These are phyloP conservation scores for Mycena sanguinolenta DNA, from an alignment of 768 basidiomycete species.

Conservation along the genomic window DNA sequence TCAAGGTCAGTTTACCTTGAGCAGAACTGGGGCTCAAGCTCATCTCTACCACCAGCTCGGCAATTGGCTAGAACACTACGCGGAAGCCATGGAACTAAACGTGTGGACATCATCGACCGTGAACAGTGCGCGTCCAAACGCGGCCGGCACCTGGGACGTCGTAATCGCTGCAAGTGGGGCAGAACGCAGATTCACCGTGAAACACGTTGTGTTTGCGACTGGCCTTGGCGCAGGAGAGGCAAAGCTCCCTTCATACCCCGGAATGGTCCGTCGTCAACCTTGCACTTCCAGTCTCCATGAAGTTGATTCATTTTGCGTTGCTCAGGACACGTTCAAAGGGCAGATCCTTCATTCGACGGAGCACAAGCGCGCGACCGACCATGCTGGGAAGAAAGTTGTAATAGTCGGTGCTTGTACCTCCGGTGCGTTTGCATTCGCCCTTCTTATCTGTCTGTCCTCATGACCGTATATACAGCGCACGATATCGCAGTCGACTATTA, in stretches of 20 bases:
- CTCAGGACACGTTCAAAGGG: conserved; percentile 65
- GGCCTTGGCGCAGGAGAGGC: conserved; percentile 63
- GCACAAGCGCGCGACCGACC: conserved; percentile 60
- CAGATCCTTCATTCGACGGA: conserved; percentile 64
- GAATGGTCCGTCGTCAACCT: neutral
- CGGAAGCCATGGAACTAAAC: conserved; percentile 62
- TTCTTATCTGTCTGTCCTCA: neutral
- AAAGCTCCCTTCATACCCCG: conserved; percentile 59
- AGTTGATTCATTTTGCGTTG: neutral
- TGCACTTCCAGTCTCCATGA: neutral
- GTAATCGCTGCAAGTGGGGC: conserved; percentile 48
- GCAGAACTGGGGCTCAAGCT: too few relatives aligned
- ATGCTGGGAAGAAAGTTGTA: conserved; percentile 71
- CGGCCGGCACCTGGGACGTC: conserved; percentile 56
- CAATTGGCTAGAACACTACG: conserved; percentile 72
- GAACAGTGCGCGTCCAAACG: too few relatives aligned
- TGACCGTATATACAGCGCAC: conserved; percentile 11
- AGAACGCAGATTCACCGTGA: conserved; percentile 53
- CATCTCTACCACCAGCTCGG: conserved; percentile 54
- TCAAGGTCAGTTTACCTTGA: conserved; percentile 39
- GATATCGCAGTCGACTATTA: conserved; percentile 30
- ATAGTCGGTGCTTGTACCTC: conserved; percentile 75
- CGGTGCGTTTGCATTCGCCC: conserved; percentile 31
- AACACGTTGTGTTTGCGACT: conserved; percentile 68
- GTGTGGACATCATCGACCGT: conserved; percentile 62